Evolutionary conservation across 441 rosid genomes (phyloP).

Genomic region (Geranium incanum): DNA sequence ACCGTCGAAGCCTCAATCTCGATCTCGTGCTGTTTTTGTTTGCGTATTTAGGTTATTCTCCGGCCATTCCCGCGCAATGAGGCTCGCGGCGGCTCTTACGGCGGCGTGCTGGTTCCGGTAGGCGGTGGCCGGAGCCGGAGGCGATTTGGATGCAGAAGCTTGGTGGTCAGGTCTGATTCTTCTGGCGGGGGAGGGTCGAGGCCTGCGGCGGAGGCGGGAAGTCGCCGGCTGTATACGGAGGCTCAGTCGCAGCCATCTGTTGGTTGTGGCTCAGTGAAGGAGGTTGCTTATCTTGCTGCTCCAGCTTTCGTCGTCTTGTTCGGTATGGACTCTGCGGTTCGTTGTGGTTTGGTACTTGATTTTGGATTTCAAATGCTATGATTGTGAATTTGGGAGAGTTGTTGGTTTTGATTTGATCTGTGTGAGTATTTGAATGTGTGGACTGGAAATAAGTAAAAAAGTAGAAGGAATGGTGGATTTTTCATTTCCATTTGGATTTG

Average conservation of each 20-base stretch:
- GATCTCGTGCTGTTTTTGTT: conserved; percentile 1
- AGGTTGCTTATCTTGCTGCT: conserved; percentile 45
- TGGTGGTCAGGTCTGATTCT: conserved; percentile 40
- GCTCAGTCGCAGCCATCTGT: conserved; percentile 44
- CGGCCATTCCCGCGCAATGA: conserved; percentile 22
- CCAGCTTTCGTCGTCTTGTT: conserved; percentile 61
- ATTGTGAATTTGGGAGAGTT: neutral
- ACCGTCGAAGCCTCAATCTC: neutral
- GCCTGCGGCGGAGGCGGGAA: conserved; percentile 21
- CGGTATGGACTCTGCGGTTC: conserved; percentile 37
- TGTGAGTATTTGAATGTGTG: neutral
- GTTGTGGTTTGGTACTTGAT: neutral
- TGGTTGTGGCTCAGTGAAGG: conserved; percentile 39
- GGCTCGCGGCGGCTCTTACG: conserved; percentile 19
- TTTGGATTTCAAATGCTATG: neutral
- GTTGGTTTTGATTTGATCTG: neutral
- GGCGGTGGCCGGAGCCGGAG: conserved; percentile 17
- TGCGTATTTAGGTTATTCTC: conserved; percentile 20
- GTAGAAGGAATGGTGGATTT: neutral
- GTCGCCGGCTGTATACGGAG: conserved; percentile 51
- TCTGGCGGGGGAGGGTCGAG: conserved; percentile 33
- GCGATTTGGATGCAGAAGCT: conserved; percentile 31
- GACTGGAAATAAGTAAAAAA: neutral
- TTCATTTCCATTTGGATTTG: neutral
- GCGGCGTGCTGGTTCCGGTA: conserved; percentile 16